Base-by-base conservation (phyloP, 768 basidiomycete genomes). In the Rhodotorula kratochvilovae region DNA sequence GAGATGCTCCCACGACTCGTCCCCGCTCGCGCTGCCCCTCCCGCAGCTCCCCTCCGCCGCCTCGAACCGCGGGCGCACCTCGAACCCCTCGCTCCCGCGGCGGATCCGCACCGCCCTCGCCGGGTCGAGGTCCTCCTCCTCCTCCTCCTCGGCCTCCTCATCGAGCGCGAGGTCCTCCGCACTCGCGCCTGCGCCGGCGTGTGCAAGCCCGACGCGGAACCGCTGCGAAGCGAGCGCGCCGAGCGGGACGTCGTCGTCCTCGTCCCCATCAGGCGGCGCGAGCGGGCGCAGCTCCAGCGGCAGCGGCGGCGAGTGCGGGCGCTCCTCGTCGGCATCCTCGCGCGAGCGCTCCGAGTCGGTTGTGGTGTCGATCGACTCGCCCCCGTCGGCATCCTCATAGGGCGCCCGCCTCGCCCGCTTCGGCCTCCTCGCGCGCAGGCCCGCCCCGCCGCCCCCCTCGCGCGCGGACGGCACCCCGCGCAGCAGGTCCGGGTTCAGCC, bases 401-500 rank as follows among this genome's bases (percentile, higher is more conserved):
- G 56, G 54, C 33, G 36, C 36, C 10, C n/a, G 21, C 36, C 35
- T 13, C 12, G 5, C 35, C 36, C n/a, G 12, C 8, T 25, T 35
- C 51, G 61, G 46, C 45, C 19, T 25, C 36, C 45, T 12, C 55
- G 48, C 17, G 36, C 21, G 46, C n/a, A 35, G 15, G 23, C 13
- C 42, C n/a, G 35, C 33, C 10, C 33, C 3, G 31, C 17, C 17
- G 19, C 19, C 17, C n/a, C 11, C 19, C 31, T 29, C n/a, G 17
- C 16, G 4, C 35, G 16, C 17, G 8, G 45, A 6, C n/a, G 45
- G 21, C 71, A 63, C 25, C 23, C 39, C 68, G 70, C 36, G 39
- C 8, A 61, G 70, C 16, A 81, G 68, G 35, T 62, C 57, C 10
- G 81, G 81, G 60, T 81, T 81, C 59, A 82, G 78, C 0, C 78